Conservation (phyloP, 2,329 filamentous ascomycete species). For the Ophiosphaerella korrae region DNA sequence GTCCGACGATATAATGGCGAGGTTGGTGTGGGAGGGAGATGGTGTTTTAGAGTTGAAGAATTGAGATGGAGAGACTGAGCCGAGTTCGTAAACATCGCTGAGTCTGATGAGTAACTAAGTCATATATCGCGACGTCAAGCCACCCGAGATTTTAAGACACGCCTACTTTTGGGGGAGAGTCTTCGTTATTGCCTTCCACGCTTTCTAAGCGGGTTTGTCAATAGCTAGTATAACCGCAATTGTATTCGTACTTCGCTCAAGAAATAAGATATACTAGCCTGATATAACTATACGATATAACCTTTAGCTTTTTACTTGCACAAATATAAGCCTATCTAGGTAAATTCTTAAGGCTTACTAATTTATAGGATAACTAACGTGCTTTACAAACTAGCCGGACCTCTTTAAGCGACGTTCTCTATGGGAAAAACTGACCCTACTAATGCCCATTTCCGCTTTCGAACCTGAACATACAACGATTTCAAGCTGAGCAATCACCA, state of each 20-base stretch:
- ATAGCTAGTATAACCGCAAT: slow-evolving; percentile 11
- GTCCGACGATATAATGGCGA: no score
- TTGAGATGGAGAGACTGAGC: no score
- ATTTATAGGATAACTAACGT: slow-evolving; percentile 1
- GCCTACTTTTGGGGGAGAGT: slow-evolving; percentile 8
- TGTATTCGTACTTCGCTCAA: slow-evolving; percentile 1
- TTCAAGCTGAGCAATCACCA: no score
- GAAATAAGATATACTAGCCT: slow-evolving; percentile 6
- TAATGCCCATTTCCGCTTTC: no score
- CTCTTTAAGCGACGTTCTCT: no score
- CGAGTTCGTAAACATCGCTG: no score
- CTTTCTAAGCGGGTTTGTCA: slow-evolving; percentile 5
- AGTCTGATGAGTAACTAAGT: no score
- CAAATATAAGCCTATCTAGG: neutral
- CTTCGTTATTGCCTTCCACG: slow-evolving; percentile 1
- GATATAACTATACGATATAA: slow-evolving; percentile 9
- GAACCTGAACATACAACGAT: no score
- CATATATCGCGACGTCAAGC: no score
- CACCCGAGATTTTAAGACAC: neutral
- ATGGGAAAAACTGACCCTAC: no score
- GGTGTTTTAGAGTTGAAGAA: no score
- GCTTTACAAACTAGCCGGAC: neutral
- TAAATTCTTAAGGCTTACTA: slow-evolving; percentile 1
- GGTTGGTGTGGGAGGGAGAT: no score
- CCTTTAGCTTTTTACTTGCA: slow-evolving; percentile 5